Base-by-base conservation (phyloP, 768 basidiomycete species). In the Kwoniella sp. region DNA sequence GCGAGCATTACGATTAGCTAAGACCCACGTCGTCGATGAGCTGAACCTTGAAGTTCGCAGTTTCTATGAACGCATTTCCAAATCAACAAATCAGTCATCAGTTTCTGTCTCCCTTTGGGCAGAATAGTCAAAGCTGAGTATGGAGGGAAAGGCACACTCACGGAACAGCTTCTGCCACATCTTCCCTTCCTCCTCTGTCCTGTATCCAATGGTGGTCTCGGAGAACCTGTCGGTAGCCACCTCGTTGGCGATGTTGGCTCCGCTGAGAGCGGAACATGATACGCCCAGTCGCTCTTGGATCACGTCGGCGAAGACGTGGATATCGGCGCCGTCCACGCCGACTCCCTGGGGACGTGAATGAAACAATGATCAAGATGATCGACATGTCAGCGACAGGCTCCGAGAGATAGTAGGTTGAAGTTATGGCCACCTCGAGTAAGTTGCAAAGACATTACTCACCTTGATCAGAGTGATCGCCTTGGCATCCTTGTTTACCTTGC, bases 241-340 rank as follows among this genome's bases (percentile, higher is more conserved):
- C 71, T 84, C 84, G 55, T 81, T 73, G 41, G 84, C 84, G 62
- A 84, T 84, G 71, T 84, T 84, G 48, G 84, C 84, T 4, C 84
- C 84, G 30, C 81, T 82, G n/a, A 84, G 70, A 1, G 83, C 82
- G 5, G 82, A 81, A 63, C 81, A 82, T 13, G 78, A 75, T 54
- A 83, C 76, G 20, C 79, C 81, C 26, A 84, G 77, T 26, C 77
- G 69, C 26, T 79, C 68, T 47, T 80, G 73, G 68, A 84, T 83
- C 22, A 83, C 76, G 58, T 83, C 82, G 23, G 82, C 79, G 69
- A 83, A 84, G 72, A 84, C 81, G 61, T 79, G 71, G 69, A 84
- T 84, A 45, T 82, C 68, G 52, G 66, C 60, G 9, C 75, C 79
- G 9, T 81, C 67, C 38, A 84, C 83, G 38, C 83, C 82, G 51